Base-by-base conservation (phyloP, 2,329 filamentous ascomycete genomes). In the Neophaeococcomyces mojaviensis region DNA sequence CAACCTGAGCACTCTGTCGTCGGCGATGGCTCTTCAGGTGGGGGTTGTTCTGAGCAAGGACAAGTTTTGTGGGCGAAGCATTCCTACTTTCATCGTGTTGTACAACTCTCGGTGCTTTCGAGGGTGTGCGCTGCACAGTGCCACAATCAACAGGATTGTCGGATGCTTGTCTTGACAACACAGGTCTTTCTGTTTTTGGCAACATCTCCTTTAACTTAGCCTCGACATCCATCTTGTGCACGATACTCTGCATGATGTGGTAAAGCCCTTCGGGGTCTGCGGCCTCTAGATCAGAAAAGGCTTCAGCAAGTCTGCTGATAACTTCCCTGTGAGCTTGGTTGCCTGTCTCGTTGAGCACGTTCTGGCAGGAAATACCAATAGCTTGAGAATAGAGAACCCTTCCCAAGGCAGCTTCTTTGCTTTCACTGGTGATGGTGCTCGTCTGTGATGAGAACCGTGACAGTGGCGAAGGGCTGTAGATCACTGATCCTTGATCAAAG, bases 231-330 rank as follows among this genome's bases (percentile, higher is more conserved):
- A 94, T 75, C 47, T 79, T 78, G n/a, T 86, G 76, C 50, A 94
- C 74, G 53, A 94, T 78, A 47, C 79, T 77, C 58, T 82, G 85
- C 59, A 98, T 74, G 13, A 98, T 74, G 55, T 94, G 81, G 58
- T 90, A 92, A 33, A 89, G 80, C 15, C 89, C 89, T 62, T 96
- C 90, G 0, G 90, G 90, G 59, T 98, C 90, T 24, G 90, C 74
- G 36, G 86, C 80, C 63, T 97, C 87, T 26, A 98, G 74, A 10
- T 82, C 77, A 3, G 82, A 84, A 72, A 92, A 94, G 0, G 90
- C 89, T 62, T 94, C 86, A 0, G 86, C 87, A 10, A 96, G 73
- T 52, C 81, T 80, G 2, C 85, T 86, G 24, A 97, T 75, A 0
- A 88, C 88, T 57, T 95, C 88, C 30, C 89, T 78, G 63, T 92